phyloP scores from a whole-genome alignment of 2,329 filamentous ascomycete genomes.

The Acrodontium crateriforme region DNA sequence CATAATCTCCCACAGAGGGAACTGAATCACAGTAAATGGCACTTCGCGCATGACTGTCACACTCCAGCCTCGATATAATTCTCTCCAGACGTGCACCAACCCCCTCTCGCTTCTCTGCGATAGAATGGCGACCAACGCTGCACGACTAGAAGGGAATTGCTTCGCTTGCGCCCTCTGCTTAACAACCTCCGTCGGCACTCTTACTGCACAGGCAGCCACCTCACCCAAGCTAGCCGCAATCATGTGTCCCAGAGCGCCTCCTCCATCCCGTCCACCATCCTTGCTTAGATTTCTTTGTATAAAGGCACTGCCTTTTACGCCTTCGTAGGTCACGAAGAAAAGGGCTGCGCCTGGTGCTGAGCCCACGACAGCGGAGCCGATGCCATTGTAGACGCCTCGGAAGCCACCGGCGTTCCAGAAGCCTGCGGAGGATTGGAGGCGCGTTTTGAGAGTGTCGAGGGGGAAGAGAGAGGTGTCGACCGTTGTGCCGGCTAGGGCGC shows the following conservation, averaged over 20 bases:
- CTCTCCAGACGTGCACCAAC: slow-evolving; percentile 51
- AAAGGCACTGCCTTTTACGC: slow-evolving; percentile 13
- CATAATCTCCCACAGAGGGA: slow-evolving; percentile 89
- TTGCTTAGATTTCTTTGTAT: too few species aligned
- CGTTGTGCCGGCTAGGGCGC: slow-evolving; percentile 82
- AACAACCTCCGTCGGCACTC: slow-evolving; percentile 90
- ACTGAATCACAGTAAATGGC: slow-evolving; percentile 93
- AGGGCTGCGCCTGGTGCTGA: slow-evolving; percentile 88
- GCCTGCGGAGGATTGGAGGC: slow-evolving; percentile 68
- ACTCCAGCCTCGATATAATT: slow-evolving; percentile 82
- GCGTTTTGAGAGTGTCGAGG: slow-evolving; percentile 96
- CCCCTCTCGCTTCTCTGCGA: slow-evolving; percentile 26
- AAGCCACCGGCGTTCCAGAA: slow-evolving; percentile 80
- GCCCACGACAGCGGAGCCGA: slow-evolving; percentile 78
- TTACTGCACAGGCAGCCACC: slow-evolving; percentile 77
- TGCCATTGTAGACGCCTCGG: slow-evolving; percentile 80
- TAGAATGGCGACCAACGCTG: slow-evolving; percentile 57
- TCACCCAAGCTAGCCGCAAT: slow-evolving; percentile 74
- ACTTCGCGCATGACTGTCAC: slow-evolving; percentile 94
- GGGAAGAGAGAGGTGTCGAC: slow-evolving; percentile 96
- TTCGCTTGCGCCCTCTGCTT: slow-evolving; percentile 93
- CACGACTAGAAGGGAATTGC: slow-evolving; percentile 56
- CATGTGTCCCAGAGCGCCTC: slow-evolving; percentile 51
- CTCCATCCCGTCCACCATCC: not conserved
- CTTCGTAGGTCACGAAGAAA: slow-evolving; percentile 53